Evolutionary conservation across 2,329 filamentous ascomycete species (phyloP).

Genomic region (Alternaria incomplexa): DNA sequence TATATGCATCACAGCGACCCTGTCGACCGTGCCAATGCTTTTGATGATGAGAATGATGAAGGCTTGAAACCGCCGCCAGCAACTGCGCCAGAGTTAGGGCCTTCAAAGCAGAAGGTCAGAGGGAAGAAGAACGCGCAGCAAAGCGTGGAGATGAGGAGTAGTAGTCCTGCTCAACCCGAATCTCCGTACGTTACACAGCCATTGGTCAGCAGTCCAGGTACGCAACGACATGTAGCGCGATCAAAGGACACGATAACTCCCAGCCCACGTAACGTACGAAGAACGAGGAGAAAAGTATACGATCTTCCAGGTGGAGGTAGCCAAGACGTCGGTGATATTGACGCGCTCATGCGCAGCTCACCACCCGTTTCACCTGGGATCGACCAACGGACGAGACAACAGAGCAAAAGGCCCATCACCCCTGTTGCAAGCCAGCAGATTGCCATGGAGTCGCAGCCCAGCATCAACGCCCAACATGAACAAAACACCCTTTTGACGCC

Average conservation of each 20-base stretch:
- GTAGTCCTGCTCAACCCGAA: conserved; percentile 6
- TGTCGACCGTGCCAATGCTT: background rate
- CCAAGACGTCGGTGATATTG: background rate
- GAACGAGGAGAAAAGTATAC: conserved; percentile 17
- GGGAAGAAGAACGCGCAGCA: conserved; percentile 5
- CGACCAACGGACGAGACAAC: conserved; percentile 17
- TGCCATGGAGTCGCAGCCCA: conserved; percentile 29
- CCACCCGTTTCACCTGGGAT: conserved; percentile 5
- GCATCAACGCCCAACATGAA: conserved; percentile 15
- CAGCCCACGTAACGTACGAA: conserved; percentile 23
- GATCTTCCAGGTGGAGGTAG: conserved; percentile 17
- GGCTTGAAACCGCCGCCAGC: conserved; percentile 8
- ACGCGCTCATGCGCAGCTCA: conserved; percentile 16
- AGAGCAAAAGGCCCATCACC: conserved; percentile 30
- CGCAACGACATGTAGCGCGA: conserved; percentile 8
- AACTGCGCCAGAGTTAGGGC: conserved; percentile 8
- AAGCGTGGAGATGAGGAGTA: background rate
- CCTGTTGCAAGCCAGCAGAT: conserved; percentile 37
- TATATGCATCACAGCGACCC: conserved; percentile 18
- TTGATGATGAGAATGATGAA: background rate
- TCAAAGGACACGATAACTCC: conserved; percentile 1
- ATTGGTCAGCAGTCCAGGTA: conserved; percentile 9
- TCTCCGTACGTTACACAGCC: conserved; percentile 1
- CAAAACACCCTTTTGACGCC: conserved; percentile 45
- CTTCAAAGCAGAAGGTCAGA: background rate